phyloP scores from a whole-genome alignment of 257 asterid species.

The Nyctanthes arbortristis region DNA sequence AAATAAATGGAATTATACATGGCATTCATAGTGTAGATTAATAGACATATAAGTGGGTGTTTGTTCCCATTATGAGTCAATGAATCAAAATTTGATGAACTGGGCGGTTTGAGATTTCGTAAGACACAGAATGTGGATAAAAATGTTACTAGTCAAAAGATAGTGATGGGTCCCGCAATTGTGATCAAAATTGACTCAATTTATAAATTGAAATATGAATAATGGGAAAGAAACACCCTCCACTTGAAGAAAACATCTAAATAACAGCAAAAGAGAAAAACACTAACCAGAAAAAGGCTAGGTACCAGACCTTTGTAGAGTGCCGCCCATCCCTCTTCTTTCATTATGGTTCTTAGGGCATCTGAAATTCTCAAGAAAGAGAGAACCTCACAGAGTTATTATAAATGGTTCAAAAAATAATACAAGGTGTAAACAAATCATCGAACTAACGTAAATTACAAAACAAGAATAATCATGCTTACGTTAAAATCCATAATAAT shows the following conservation, averaged over 20 bases:
- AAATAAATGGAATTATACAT: neutral
- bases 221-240: too few relatives aligned
- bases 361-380: slow-evolving; percentile 48
- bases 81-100: too few relatives aligned
- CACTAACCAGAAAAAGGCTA: slow-evolving; percentile 77
- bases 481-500: slow-evolving; percentile 10
- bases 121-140: too few relatives aligned
- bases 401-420: slow-evolving; percentile 6
- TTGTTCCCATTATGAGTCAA: too few relatives aligned
- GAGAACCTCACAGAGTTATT: slow-evolving; percentile 12
- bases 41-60: neutral
- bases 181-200: too few relatives aligned
- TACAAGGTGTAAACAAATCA: neutral
- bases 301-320: slow-evolving; percentile 92
- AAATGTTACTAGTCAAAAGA: too few relatives aligned
- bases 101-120: too few relatives aligned
- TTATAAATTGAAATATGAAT: too few relatives aligned
- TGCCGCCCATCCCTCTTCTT: slow-evolving; percentile 95
- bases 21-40: neutral
- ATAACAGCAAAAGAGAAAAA: slow-evolving; percentile 17
- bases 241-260: neutral
- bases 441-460: slow-evolving; percentile 1
- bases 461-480: slow-evolving; percentile 9
- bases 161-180: too few relatives aligned
- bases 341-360: slow-evolving; percentile 83